Conservation (phyloP, 768 basidiomycete genomes). For the Hygrocybe coccinea region DNA sequence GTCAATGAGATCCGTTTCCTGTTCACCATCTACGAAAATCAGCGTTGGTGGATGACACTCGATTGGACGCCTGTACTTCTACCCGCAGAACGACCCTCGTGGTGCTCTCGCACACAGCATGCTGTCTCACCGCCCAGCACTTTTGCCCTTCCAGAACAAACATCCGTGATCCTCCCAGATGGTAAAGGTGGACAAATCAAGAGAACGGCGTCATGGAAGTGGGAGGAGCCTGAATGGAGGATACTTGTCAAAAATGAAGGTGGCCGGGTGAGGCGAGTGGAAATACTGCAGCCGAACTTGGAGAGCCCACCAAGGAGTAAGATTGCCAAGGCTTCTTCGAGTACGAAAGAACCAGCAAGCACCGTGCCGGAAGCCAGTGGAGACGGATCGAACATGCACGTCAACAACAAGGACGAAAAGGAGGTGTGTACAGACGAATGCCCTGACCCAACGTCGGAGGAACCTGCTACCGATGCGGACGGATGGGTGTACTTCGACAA, state of each 20-base stretch:
- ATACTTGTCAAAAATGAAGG: conserved; percentile 62
- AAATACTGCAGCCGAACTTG: conserved; percentile 57
- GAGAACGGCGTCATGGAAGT: conserved; percentile 77
- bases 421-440: conserved; percentile 23
- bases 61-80: conserved; percentile 94
- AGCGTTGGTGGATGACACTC: conserved; percentile 96
- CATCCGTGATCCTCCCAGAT: conserved; percentile 51
- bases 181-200: conserved; percentile 49
- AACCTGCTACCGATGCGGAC: conserved; percentile 68
- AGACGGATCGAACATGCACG: background rate
- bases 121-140: conserved; percentile 67
- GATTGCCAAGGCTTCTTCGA: conserved; percentile 53
- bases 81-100: conserved; percentile 84
- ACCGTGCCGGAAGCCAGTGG: background rate
- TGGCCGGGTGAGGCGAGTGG: conserved; percentile 48
- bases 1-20: conserved; percentile 62
- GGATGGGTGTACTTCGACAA: conserved; percentile 96
- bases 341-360: conserved; percentile 36
- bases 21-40: conserved; percentile 90
- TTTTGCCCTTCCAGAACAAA: conserved; percentile 61
- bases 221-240: conserved; percentile 90
- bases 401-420: conserved; percentile 17
- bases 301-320: conserved; percentile 41
- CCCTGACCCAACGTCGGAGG: conserved; percentile 40
- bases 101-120: conserved; percentile 58